Base-by-base conservation (phyloP, 129 eudicot species). In the Scalesia atractyloides region DNA sequence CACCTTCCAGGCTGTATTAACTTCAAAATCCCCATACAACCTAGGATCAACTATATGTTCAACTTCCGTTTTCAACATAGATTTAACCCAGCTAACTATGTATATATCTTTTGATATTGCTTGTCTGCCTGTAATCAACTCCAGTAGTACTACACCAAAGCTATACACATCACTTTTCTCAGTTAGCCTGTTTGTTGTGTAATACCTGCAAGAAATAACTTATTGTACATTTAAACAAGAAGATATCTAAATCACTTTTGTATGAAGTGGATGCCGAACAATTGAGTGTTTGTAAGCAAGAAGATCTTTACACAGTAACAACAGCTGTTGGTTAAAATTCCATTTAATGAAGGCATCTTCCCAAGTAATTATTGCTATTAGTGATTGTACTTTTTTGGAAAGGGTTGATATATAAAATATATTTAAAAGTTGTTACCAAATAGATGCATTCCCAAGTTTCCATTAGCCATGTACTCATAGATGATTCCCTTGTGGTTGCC, bases 81-180 rank as follows among this genome's bases (percentile, higher is more conserved):
- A 73, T 49, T 59, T 48, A 34, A 73, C 77, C 77, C 53, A 19
- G 37, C 14, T 48, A 48, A 12, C 1, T 20, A 73, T 5, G 49
- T 46, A 36, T 15, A 20, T 46, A 12, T 26, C 47, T 24, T 33
- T 48, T 36, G 30, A 46, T 70, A 82, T 53, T 54, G 78, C 80
- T 37, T 71, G 70, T 33, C 64, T 64, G 11, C 81, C 64, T 69
- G 86, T 56, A 19, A 74, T 18, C 13, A 73, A 13, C 62, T 60
- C 70, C 15, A 73, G 22, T 30, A 73, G 70, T 30, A 62, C 51
- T 41, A 83, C 77, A 50, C 83, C 84, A 58, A 69, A 79, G 68
- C 86, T 70, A 70, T 83, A 83, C 2, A 82, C 80, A 13, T 82
- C 85, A 43, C 82, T 76, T 59, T 82, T 67, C 47, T 72, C 80